A percentile compares a stretch with the other conserved stretches of the same genome.
phyloP scores from a whole-genome alignment of 495 filamentous ascomycete genomes.

The Penicillium paxilli region DNA sequence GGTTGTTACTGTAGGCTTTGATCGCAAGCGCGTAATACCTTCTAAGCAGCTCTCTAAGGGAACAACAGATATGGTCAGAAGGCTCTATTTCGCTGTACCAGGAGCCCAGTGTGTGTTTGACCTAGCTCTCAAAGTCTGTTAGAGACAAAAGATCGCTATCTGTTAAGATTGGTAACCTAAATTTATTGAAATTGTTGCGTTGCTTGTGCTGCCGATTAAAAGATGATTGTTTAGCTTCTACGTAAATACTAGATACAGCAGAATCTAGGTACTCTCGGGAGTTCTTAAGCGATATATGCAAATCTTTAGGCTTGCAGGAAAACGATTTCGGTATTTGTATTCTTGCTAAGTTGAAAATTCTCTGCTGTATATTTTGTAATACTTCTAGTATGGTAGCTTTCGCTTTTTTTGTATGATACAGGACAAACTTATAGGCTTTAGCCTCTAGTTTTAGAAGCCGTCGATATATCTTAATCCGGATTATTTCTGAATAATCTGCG shows the following conservation, averaged over 20 bases:
- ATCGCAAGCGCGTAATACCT: conserved; percentile 30
- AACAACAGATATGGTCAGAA: conserved; percentile 17
- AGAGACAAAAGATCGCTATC: conserved; percentile 12
- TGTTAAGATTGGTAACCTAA: conserved; percentile 11
- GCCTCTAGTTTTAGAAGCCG: conserved; percentile 43
- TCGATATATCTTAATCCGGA: conserved; percentile 48
- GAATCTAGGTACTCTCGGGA: conserved; percentile 4
- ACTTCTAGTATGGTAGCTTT: background rate
- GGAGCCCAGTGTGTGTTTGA: conserved; percentile 23
- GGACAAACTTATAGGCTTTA: conserved; percentile 8
- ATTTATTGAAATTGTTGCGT: background rate
- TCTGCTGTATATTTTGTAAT: too few relatives aligned
- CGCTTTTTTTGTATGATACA: background rate
- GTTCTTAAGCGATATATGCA: conserved; percentile 11
- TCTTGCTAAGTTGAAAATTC: background rate
- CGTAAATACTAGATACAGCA: background rate
- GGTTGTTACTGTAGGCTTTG: conserved; percentile 36
- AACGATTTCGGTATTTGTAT: too few relatives aligned
- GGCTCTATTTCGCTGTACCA: conserved; percentile 26
- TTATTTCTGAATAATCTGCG: conserved; percentile 25
- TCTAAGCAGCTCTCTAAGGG: conserved; percentile 23
- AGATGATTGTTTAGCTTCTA: background rate
- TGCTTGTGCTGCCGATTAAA: conserved; percentile 7
- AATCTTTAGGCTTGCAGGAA: conserved; percentile 4
- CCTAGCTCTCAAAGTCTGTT: conserved; percentile 40